Evolutionary conservation across 2,329 filamentous ascomycete species (phyloP).

Genomic region (Colletotrichum agaves): DNA sequence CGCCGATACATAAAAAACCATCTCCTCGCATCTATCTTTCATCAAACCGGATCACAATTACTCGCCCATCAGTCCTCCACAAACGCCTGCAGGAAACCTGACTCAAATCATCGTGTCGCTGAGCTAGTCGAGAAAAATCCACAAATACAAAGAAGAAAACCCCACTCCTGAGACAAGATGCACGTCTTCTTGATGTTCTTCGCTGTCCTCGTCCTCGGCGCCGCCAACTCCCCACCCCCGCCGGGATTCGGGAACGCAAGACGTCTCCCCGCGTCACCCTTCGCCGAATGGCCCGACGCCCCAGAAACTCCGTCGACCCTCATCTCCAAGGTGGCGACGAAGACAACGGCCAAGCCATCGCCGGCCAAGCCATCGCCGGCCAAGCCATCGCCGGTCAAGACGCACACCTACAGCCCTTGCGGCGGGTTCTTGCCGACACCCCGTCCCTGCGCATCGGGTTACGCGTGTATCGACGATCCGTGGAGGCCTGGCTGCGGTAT

Average conservation of each 20-base stretch:
- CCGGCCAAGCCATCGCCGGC: slow-evolving; percentile 20
- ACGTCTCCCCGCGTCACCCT: background rate
- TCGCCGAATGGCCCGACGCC: background rate
- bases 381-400: slow-evolving; percentile 11
- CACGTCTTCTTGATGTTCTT: background rate
- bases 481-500: slow-evolving; percentile 46
- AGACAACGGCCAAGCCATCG: slow-evolving; percentile 6
- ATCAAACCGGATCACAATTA: no score
- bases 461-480: slow-evolving; percentile 48
- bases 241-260: background rate
- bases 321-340: background rate
- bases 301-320: background rate
- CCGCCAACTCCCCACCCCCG: background rate
- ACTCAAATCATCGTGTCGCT: no score
- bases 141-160: background rate
- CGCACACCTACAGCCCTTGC: slow-evolving; percentile 44
- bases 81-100: no score
- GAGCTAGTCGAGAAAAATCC: no score
- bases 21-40: no score
- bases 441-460: slow-evolving; percentile 41
- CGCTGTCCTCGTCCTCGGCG: slow-evolving; percentile 22
- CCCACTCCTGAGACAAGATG: background rate
- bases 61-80: no score
- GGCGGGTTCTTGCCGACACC: slow-evolving; percentile 45
- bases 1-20: no score